These are phyloP conservation scores for Phoma sp. DNA, from an alignment of 2,329 filamentous ascomycete genomes.

Conservation along the genomic window DNA sequence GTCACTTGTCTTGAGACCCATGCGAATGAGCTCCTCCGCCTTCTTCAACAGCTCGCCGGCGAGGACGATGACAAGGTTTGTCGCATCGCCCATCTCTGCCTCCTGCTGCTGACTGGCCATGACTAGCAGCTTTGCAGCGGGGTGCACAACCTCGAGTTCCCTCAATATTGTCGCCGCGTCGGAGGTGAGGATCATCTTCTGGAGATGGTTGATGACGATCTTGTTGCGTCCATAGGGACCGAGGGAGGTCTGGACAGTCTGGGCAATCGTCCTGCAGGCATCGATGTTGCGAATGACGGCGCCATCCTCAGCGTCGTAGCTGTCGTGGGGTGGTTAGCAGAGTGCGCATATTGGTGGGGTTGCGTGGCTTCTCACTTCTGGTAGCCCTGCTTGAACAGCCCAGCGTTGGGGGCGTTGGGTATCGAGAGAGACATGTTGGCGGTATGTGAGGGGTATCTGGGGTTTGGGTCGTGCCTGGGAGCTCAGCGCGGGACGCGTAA, in stretches of 20 bases:
- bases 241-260: slow-evolving; percentile 95
- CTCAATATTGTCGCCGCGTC: slow-evolving; percentile 97
- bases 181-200: slow-evolving; percentile 99
- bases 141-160: slow-evolving; percentile 97
- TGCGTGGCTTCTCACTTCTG: slow-evolving; percentile 74
- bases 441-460: slow-evolving; percentile 40
- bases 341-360: slow-evolving; percentile 25
- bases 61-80: slow-evolving; percentile 94
- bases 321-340: slow-evolving; percentile 56
- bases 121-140: slow-evolving; percentile 94
- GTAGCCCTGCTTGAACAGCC: slow-evolving; percentile 95
- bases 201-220: slow-evolving; percentile 99
- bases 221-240: slow-evolving; percentile 99
- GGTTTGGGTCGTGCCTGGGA: slow-evolving; percentile 39
- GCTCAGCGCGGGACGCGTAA: slow-evolving; percentile 41
- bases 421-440: slow-evolving; percentile 90
- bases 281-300: slow-evolving; percentile 98
- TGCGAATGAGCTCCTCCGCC: slow-evolving; percentile 92
- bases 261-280: slow-evolving; percentile 93
- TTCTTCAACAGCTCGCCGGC: slow-evolving; percentile 96
- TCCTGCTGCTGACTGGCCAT: slow-evolving; percentile 99
- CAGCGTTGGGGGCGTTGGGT: slow-evolving; percentile 89
- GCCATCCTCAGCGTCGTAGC: slow-evolving; percentile 99
- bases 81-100: slow-evolving; percentile 98
- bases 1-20: slow-evolving; percentile 98